phyloP scores from a whole-genome alignment of 1,139 yeast species.

The Candida labiduridarum region DNA sequence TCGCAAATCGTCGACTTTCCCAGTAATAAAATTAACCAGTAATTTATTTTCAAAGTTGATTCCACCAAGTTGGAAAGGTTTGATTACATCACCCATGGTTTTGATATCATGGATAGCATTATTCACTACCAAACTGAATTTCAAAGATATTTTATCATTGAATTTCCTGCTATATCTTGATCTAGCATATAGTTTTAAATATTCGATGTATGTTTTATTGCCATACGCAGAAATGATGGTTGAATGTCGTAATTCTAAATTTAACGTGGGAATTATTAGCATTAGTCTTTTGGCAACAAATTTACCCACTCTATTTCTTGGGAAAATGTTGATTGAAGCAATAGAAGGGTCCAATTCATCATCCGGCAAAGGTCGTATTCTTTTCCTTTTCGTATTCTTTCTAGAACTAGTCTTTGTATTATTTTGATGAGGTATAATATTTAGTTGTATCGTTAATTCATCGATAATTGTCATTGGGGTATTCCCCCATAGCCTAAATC shows the following conservation, averaged over 20 bases:
- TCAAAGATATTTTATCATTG: constrained; percentile 23
- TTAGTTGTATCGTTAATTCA: constrained; percentile 22
- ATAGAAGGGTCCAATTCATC: constrained; percentile 2
- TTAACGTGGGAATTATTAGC: constrained; percentile 27
- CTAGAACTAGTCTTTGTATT: neutral
- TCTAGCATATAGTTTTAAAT: constrained; percentile 21
- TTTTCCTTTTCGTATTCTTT: neutral
- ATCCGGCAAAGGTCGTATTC: constrained; percentile 3
- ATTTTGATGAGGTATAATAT: neutral
- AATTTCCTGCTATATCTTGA: constrained; percentile 26
- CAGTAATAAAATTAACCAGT: constrained; percentile 23
- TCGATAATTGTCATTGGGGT: constrained; percentile 34
- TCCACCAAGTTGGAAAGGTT: constrained; percentile 21
- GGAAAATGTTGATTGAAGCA: constrained; percentile 19
- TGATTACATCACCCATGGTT: constrained; percentile 7
- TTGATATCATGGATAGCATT: constrained; percentile 13
- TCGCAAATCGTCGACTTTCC: constrained; percentile 17
- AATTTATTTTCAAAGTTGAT: constrained; percentile 26
- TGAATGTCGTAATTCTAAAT: constrained; percentile 31
- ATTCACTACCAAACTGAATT: constrained; percentile 19
- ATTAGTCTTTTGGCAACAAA: constrained; percentile 19
- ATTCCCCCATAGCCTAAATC: constrained; percentile 47
- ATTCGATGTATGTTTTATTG: constrained; percentile 24
- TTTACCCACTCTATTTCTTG: constrained; percentile 18
- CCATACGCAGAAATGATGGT: constrained; percentile 16